Evolutionary conservation across 2,329 filamentous ascomycete species (phyloP).

Genomic region (Trichoderma afroharzianum): DNA sequence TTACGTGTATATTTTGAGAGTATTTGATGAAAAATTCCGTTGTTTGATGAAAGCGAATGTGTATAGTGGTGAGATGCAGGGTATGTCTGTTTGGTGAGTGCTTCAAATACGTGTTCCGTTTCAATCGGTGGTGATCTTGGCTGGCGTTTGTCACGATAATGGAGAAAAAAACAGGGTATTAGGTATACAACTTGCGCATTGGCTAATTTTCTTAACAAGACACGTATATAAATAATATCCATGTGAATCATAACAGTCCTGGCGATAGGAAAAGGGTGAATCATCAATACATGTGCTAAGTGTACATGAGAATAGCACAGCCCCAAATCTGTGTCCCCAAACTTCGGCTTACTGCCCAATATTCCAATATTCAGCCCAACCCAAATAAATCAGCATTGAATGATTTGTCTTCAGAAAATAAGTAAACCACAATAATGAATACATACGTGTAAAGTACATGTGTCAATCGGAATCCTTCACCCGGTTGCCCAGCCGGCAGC

Average conservation of each 20-base stretch:
- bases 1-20: background rate
- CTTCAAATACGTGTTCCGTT: background rate
- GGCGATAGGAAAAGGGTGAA: background rate
- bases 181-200: background rate
- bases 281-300: background rate
- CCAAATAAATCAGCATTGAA: background rate
- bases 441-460: background rate
- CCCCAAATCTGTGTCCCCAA: too few species aligned
- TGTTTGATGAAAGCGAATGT: background rate
- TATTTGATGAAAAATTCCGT: background rate
- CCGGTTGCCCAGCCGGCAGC: background rate
- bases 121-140: background rate
- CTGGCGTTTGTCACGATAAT: background rate
- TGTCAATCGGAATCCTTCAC: background rate
- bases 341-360: too few species aligned
- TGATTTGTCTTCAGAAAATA: background rate
- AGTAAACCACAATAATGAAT: background rate
- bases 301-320: background rate
- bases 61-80: background rate
- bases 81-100: background rate
- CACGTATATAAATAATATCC: background rate
- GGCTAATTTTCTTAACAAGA: background rate
- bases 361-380: background rate
- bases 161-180: background rate
- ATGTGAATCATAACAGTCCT: background rate